Conservation (phyloP, 176 grass and related monocot species). For the Hordeum vulgare region MorexV3_pseudomolecules_assembly NC_058521.1:604227312-604227811, state of each 20-base stretch:
- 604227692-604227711: not conserved
- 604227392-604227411: conserved; percentile 25
- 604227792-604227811: no score
- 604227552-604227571: conserved; percentile 71
- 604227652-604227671: not conserved
- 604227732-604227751: no score
- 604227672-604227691: not conserved
- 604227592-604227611: conserved; percentile 29
- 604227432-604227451: conserved; percentile 59
- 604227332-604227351: not conserved
- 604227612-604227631: conserved; percentile 77
- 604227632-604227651: not conserved
- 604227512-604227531: conserved; percentile 68
- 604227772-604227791: no score
- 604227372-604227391: not conserved
- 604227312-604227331: not conserved
- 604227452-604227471: conserved; percentile 76
- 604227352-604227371: not conserved
- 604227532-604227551: conserved; percentile 52
- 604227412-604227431: conserved; percentile 46
- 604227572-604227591: conserved; percentile 39
- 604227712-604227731: no score
- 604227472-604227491: conserved; percentile 65
- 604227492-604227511: conserved; percentile 71
- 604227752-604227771: no score